Base-by-base conservation (phyloP, 2,329 filamentous ascomycete genomes). In the Phaeosphaeriaceae sp. region DNA sequence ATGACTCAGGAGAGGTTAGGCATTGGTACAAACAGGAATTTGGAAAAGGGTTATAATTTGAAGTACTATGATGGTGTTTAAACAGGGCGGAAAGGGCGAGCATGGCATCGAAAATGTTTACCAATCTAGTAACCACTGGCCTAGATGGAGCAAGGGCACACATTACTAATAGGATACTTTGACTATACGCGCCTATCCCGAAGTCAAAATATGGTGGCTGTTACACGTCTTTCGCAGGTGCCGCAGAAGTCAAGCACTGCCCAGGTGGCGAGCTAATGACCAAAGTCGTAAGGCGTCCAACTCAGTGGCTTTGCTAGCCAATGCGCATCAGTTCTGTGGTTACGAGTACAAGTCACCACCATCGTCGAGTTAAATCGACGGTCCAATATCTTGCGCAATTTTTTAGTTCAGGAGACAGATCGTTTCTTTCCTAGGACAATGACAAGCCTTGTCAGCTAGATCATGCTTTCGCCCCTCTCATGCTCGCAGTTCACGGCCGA, bases 401-500 rank as follows among this genome's bases (percentile, higher is more conserved):
- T 5, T 15, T 15, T 20, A 9, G 17, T 26, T 26, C 7, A 32
- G 23, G 21, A 30, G 12, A 46, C 34, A 30, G 33, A 44, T 48
- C 43, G 18, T 28, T 16, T 35, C 47, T 28, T 6, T 30, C 42
- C 17, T 13, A 38, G 38, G n/a, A 32, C 16, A 40, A 51, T 51
- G 52, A 49, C 42, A 46, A 46, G 55, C 52, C 49, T 54, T 21
- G 41, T 39, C 20, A 21, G 46, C 46, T 46, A 45, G 8, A 42
- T 26, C 21, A 30, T 26, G 21, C 37, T 42, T 20, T 16, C 39
- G 28, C 42, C 45, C 23, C 39, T 34, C 28, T 23, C 30, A 40
- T 47, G n/a, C 52, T 61, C 56, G 53, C 53, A 38, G 15, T 26
- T 59, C 49, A 28, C 33, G 40, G 42, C 56, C 40, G 28, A 23